phyloP scores from a whole-genome alignment of 495 filamentous ascomycete genomes.

The Penicillium pancosmium region DNA sequence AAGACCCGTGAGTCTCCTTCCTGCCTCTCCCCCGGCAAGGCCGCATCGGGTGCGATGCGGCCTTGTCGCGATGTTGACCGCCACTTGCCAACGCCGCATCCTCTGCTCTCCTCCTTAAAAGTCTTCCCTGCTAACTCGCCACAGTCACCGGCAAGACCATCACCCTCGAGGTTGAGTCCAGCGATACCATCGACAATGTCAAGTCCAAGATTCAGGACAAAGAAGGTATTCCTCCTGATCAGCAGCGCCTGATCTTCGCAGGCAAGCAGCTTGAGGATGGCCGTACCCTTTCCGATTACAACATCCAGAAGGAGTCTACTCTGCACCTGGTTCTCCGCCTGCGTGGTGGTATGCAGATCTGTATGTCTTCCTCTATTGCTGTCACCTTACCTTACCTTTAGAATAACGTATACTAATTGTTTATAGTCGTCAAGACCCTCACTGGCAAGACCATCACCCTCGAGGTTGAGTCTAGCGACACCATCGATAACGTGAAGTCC shows the following conservation, averaged over 20 bases:
- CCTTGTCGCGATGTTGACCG: background rate
- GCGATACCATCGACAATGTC: conserved; percentile 98
- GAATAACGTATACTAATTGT: conserved; percentile 9
- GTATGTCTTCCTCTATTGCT: conserved; percentile 48
- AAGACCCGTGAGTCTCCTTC: conserved; percentile 78
- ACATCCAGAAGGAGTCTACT: conserved; percentile 98
- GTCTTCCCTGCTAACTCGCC: conserved; percentile 19
- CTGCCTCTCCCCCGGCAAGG: conserved; percentile 9
- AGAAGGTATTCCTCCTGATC: conserved; percentile 97
- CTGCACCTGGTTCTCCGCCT: conserved; percentile 96
- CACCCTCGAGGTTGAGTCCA: conserved; percentile 98
- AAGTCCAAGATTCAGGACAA: conserved; percentile 99
- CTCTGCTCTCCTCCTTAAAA: conserved; percentile 1
- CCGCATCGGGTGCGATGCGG: background rate
- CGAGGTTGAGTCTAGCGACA: conserved; percentile 94
- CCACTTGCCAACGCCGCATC: conserved; percentile 5
- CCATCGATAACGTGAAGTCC: conserved; percentile 92
- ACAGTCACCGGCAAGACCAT: conserved; percentile 96
- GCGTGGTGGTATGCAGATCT: conserved; percentile 99
- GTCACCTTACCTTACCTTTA: background rate
- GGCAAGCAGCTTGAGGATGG: conserved; percentile 98
- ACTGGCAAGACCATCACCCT: conserved; percentile 98
- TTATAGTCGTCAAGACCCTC: conserved; percentile 77
- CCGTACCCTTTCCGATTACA: conserved; percentile 95
- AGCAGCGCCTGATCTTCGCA: conserved; percentile 98